Conservation (phyloP, 441 rosid species). For the Croton setiger region DNA sequence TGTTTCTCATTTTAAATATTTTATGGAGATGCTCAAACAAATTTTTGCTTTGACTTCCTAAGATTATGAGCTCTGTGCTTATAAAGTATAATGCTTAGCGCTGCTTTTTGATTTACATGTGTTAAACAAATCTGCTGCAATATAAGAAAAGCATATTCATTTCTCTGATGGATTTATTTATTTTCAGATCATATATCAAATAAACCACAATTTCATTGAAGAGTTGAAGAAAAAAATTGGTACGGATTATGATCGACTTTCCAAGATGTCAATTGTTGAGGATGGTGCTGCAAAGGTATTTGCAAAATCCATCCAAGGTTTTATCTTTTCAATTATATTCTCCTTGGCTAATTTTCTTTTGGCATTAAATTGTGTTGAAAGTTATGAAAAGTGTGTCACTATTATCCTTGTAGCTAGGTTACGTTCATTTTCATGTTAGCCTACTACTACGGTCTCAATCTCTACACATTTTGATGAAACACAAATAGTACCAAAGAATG, state of each 20-base stretch:
- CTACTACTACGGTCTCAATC: background rate
- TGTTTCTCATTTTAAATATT: background rate
- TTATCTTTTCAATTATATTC: background rate
- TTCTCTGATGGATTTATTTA: conserved; percentile 10
- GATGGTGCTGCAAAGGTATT: conserved; percentile 57
- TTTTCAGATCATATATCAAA: conserved; percentile 48
- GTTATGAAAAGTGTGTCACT: background rate
- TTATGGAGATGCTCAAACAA: background rate
- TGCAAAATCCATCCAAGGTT: background rate
- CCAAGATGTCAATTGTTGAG: conserved; percentile 54
- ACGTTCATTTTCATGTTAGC: background rate
- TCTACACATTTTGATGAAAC: background rate
- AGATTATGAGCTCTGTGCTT: background rate
- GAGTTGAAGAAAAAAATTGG: conserved; percentile 50
- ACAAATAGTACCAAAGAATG: background rate
- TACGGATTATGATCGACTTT: conserved; percentile 42
- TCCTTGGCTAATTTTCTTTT: background rate
- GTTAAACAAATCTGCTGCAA: conserved; percentile 2
- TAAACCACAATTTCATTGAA: conserved; percentile 44
- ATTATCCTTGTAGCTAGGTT: background rate
- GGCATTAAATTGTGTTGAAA: background rate
- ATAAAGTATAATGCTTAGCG: background rate
- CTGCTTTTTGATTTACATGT: background rate
- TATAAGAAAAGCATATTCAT: background rate
- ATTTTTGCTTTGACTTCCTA: conserved; percentile 1